phyloP scores from a whole-genome alignment of 805 yeast species.

The Cyberlindnera xylosilytica region DNA sequence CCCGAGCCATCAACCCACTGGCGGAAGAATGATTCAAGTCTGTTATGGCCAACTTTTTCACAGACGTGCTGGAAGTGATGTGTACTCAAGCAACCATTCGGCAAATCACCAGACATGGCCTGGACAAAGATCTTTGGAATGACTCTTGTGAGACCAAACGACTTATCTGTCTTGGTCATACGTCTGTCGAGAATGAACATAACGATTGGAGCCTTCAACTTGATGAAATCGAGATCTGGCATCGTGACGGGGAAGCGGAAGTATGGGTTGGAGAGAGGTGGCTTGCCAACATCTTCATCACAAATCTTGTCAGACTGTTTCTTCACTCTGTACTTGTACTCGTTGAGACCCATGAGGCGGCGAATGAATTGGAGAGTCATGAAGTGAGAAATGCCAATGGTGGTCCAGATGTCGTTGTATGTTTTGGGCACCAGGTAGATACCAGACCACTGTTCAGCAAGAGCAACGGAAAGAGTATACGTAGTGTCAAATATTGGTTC shows the following conservation, averaged over 20 bases:
- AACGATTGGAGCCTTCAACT: constrained; percentile 82
- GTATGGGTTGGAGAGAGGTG: constrained; percentile 75
- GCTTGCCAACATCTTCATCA: constrained; percentile 69
- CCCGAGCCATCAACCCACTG: constrained; percentile 94
- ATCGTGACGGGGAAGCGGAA: constrained; percentile 62
- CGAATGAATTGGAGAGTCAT: constrained; percentile 75
- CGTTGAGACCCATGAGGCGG: constrained; percentile 78
- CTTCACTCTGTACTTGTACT: constrained; percentile 70
- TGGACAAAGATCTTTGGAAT: constrained; percentile 88
- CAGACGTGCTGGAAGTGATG: constrained; percentile 89
- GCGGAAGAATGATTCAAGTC: constrained; percentile 76
- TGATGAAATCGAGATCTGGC: constrained; percentile 63
- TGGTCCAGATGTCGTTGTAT: constrained; percentile 84
- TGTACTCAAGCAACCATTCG: constrained; percentile 73
- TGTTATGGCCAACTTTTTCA: constrained; percentile 87
- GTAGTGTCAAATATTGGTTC: constrained; percentile 78
- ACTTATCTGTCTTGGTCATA: constrained; percentile 94
- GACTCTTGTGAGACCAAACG: constrained; percentile 88
- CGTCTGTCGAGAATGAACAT: constrained; percentile 81
- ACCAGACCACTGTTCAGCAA: constrained; percentile 92
- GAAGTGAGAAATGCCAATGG: constrained; percentile 77
- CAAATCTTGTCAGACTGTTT: constrained; percentile 63
- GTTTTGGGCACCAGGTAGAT: constrained; percentile 81
- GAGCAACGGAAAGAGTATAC: constrained; percentile 60
- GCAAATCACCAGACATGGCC: constrained; percentile 92